Evolutionary conservation across 768 basidiomycete species (phyloP), one percentile per base, ranked within the genome.

Genomic region (Melanogaster broomeanus): DNA sequence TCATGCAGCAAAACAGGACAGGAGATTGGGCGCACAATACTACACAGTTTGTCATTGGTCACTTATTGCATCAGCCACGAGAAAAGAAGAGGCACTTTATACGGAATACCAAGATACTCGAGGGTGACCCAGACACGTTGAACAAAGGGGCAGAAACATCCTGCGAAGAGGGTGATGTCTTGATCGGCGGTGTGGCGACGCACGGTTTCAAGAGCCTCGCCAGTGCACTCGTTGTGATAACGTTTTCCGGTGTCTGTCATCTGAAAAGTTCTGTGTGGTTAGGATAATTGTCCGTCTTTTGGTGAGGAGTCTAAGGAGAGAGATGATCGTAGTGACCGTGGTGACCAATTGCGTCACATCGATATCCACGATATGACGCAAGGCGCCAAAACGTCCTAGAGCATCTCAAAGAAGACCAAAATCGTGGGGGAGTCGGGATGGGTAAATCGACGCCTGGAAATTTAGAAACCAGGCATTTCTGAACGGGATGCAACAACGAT

Each of bases 131-230:
- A 93, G 2, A 81, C 87, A 15, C 90, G 77, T 66, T 92, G 89
- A 2, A 91, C 89, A 62, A 91, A 92, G 0, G 88, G 88, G 63
- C 88, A 90, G 61, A 89, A 89, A 62, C 86, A 89, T 46, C 81
- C 77, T 9, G 75, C 83, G 57, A 89, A 91, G 21, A 93, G 74
- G 1, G 80, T 85, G 54, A 88, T 81, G 46, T 83, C 77, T 59
- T 77, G 66, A 3, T 76, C 71, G 13, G 55, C 60, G 19, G 64
- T 51, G 34, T 87, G 88, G 0, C 63, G 68, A 21, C 80, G 66
- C 15, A 76, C 83, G 0, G 86, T 90, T 3, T 74, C 69, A 18
- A 85, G 70, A 0, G 88, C 88, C 6, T 60, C 61, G 11, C 80
- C 80, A 0, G 78, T 78, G 54, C 73, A 75, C 16, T 67, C 50